These are phyloP conservation scores for Backusella tarrabulga DNA, from an alignment of 192 early-diverging fungal species.

Conservation along the genomic window DNA sequence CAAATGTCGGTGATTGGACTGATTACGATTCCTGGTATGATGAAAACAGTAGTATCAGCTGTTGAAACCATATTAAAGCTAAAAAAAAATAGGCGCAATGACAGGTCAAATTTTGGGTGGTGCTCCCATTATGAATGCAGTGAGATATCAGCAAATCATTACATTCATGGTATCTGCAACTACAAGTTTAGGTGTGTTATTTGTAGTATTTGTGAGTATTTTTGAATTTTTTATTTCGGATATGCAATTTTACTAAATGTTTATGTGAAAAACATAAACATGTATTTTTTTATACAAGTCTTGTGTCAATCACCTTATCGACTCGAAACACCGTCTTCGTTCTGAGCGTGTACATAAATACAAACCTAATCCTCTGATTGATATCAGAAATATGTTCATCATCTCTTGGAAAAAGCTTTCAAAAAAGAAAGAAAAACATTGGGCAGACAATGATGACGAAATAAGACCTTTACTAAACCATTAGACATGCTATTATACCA, in stretches of 20 bases:
- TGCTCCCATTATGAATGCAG: conserved; percentile 72
- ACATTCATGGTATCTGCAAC: conserved; percentile 83
- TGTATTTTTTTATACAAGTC: neutral
- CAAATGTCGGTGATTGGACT: conserved; percentile 81
- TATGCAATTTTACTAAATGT: neutral
- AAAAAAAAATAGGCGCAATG: conserved; percentile 44
- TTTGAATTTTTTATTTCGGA: neutral
- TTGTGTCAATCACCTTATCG: conserved; percentile 19
- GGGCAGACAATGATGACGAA: neutral
- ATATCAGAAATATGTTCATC: conserved; percentile 5
- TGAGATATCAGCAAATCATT: conserved; percentile 80
- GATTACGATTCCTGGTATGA: conserved; percentile 42
- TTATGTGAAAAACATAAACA: neutral
- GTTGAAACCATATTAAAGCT: neutral
- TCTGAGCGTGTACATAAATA: conserved; percentile 17
- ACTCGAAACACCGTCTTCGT: conserved; percentile 17
- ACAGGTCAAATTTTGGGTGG: conserved; percentile 86
- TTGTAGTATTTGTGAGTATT: conserved; percentile 41
- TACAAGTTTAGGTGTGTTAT: conserved; percentile 59
- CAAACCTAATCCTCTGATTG: conserved; percentile 14
- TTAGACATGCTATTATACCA: neutral
- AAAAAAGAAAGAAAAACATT: neutral
- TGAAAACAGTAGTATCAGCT: neutral
- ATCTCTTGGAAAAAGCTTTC: neutral
- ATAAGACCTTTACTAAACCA: neutral